phyloP scores from a whole-genome alignment of 371 early-diverging fungal genomes.

The Mucor circinelloides region DNA sequence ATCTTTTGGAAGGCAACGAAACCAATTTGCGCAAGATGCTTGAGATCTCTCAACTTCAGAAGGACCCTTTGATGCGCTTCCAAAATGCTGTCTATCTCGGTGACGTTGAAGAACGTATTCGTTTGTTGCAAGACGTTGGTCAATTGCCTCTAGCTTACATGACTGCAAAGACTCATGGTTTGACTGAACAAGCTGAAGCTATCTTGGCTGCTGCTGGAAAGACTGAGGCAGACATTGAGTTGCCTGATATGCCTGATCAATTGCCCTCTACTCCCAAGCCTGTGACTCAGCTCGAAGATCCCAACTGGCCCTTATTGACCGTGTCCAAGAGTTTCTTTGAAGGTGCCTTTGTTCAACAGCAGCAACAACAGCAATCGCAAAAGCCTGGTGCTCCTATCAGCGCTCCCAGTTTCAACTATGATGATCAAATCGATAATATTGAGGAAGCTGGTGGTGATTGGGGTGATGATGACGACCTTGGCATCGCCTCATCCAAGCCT shows the following conservation, averaged over 20 bases:
- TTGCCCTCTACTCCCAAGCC: conserved; percentile 72
- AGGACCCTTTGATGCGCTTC: conserved; percentile 83
- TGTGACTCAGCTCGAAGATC: conserved; percentile 65
- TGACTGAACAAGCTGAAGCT: conserved; percentile 78
- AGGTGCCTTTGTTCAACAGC: conserved; percentile 54
- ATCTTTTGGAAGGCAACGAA: conserved; percentile 85
- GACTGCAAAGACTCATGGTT: conserved; percentile 87
- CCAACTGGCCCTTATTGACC: conserved; percentile 88
- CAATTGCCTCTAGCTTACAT: conserved; percentile 90
- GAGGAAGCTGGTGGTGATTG: conserved; percentile 71
- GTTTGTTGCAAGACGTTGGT: conserved; percentile 78
- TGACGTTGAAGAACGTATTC: conserved; percentile 84
- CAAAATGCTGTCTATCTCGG: conserved; percentile 90
- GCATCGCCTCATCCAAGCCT: conserved; percentile 22
- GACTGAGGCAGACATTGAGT: conserved; percentile 65
- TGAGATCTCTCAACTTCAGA: conserved; percentile 84
- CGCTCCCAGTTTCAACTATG: conserved; percentile 47
- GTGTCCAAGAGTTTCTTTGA: conserved; percentile 73
- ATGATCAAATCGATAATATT: conserved; percentile 52
- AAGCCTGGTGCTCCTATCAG: conserved; percentile 29
- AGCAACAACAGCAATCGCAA: conserved; percentile 23
- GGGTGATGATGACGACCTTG: conserved; percentile 66
- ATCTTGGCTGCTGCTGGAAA: conserved; percentile 75
- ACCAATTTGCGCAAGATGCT: conserved; percentile 91
- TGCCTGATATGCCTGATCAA: conserved; percentile 39